Evolutionary conservation across 306 rosid genomes (phyloP), one percentile per base, ranked within the genome.

Genomic region (Castanea mollissima): DNA sequence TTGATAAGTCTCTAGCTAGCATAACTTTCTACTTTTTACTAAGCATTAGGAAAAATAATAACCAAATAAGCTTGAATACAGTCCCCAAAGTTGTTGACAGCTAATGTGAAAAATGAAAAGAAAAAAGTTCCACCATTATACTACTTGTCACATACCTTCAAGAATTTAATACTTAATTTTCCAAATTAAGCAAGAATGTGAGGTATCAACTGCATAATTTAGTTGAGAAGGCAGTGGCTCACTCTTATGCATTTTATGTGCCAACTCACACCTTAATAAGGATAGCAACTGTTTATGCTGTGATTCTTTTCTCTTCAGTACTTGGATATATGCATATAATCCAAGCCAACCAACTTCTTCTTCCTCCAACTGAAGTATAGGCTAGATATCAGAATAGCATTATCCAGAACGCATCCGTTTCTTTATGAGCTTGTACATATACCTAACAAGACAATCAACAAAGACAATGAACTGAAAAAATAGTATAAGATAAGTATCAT

Each of bases 271-370:
- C 73, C 78, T 90, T 83, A 94, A 82, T 12, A 68, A 60, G 10
- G 91, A 83, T 44, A 90, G 86, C 81, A 91, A 82, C 74, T 76
- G 55, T 81, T 78, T 77, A 77, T 94, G 92, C 15, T 89, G 81
- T 9, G 99, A 83, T 86, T 88, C 76, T 87, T 94, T 94, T 81
- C 89, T 83, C 79, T 83, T 84, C 51, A 94, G 77, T 2, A 86
- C 97, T 83, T 92, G 91, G 63, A 87, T 51, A 69, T 58, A 92
- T 68, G 99, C 99, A 85, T 87, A 87, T 41, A 88, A 69, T 67
- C 97, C 97, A 72, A 92, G 95, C 97, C 97, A 92, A 76, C 86
- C 92, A 49, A 94, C 92, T 77, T 92, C 99, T 32, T 63, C 85
- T 64, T 83, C 81, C 73, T 84, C 86, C 79, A 94, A 63, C 57